A percentile compares a stretch with the other conserved stretches of the same genome.
Evolutionary conservation across 441 rosid genomes (phyloP).

Genomic region (Kokia cookei): DNA sequence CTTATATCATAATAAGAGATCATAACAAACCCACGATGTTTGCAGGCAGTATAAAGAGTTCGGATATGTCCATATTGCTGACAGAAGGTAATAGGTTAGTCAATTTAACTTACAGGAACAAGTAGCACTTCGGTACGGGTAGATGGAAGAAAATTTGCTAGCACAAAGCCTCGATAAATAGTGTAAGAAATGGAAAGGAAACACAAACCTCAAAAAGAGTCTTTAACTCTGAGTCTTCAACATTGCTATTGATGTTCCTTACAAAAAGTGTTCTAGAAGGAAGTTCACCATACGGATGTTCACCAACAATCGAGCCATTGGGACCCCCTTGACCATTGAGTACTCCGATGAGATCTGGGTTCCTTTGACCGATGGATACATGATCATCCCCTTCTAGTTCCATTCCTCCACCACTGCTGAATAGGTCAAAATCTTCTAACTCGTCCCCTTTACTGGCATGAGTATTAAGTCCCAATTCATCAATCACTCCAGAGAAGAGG

Average conservation of each 20-base stretch:
- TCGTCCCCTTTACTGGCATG: conserved; percentile 41
- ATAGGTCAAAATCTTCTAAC: conserved; percentile 55
- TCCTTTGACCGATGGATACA: conserved; percentile 16
- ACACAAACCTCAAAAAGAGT: conserved; percentile 49
- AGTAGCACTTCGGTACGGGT: neutral
- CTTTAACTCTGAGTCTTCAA: conserved; percentile 50
- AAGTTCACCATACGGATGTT: conserved; percentile 42
- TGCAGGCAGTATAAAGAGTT: conserved; percentile 48
- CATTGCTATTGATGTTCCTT: conserved; percentile 44
- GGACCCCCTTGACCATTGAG: conserved; percentile 33
- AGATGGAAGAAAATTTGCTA: conserved; percentile 2
- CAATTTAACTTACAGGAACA: conserved; percentile 4
- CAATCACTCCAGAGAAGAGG: conserved; percentile 60
- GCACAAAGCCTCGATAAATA: neutral
- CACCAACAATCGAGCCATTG: conserved; percentile 32
- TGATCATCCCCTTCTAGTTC: conserved; percentile 57
- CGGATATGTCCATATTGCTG: conserved; percentile 67
- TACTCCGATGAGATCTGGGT: conserved; percentile 16
- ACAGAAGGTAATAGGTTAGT: conserved; percentile 16
- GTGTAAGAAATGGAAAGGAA: neutral
- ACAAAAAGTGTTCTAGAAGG: conserved; percentile 58
- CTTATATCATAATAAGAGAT: conserved; percentile 66
- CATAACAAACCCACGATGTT: conserved; percentile 55
- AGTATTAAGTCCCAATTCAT: conserved; percentile 36
- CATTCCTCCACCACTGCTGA: conserved; percentile 67